Evolutionary conservation across 768 basidiomycete genomes (phyloP).

Genomic region (Boletus rufocinnamomeus): DNA sequence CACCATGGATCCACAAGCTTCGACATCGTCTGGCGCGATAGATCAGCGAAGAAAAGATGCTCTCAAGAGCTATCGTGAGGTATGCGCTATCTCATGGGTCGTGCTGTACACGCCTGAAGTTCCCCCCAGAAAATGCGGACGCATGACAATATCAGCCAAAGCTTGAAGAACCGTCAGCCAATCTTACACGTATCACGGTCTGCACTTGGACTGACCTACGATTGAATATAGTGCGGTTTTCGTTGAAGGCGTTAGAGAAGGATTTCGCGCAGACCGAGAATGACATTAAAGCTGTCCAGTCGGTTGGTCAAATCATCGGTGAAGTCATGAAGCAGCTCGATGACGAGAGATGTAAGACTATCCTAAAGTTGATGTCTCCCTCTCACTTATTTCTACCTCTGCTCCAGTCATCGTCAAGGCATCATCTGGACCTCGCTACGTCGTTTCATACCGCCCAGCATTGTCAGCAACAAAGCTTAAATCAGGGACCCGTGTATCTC

Average conservation of each 20-base stretch:
- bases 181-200: not conserved
- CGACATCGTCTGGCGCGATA: constrained; percentile 60
- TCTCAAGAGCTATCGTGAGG: constrained; percentile 76
- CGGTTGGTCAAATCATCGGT: constrained; percentile 98
- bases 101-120: constrained; percentile 1
- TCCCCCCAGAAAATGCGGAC: constrained; percentile 83
- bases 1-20: constrained; percentile 33
- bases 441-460: constrained; percentile 94
- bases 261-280: constrained; percentile 96
- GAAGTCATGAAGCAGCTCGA: constrained; percentile 99
- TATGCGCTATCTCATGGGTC: constrained; percentile 30
- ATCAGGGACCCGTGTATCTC: constrained; percentile 89
- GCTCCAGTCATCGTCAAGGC: constrained; percentile 93
- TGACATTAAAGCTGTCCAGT: constrained; percentile 98
- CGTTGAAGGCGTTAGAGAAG: constrained; percentile 85
- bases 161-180: constrained; percentile 83
- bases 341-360: constrained; percentile 86
- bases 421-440: constrained; percentile 96
- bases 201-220: not conserved
- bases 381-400: not conserved
- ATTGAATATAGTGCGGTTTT: constrained; percentile 73
- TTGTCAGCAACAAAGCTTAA: constrained; percentile 92
- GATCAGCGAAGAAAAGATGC: constrained; percentile 76
- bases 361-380: not conserved
- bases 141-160: constrained; percentile 85